phyloP scores from a whole-genome alignment of 2,329 filamentous ascomycete genomes.

The Penicillium sp. region DNA sequence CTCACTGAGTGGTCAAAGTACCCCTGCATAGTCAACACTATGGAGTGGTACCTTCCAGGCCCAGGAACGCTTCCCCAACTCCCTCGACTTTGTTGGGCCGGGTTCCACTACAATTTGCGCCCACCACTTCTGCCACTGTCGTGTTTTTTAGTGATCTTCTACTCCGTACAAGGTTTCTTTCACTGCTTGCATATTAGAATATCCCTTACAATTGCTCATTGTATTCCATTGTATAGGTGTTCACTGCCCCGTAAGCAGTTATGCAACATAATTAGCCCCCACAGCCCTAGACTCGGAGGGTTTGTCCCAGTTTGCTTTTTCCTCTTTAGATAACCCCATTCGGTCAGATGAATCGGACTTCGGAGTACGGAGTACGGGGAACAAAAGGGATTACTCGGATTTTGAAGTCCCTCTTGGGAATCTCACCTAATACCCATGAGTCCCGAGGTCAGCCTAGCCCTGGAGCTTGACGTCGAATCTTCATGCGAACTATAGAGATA shows the following conservation, averaged over 20 bases:
- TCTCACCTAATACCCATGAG: no score
- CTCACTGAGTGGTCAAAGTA: conserved; percentile 7
- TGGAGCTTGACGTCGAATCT: background rate
- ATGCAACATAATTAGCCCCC: no score
- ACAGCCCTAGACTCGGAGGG: background rate
- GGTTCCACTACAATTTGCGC: conserved; percentile 17
- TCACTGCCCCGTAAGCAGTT: no score
- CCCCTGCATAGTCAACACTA: conserved; percentile 14
- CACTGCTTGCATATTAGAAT: background rate
- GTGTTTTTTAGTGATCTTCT: background rate
- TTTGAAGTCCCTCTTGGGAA: background rate
- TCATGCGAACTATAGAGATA: background rate
- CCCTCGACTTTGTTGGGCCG: conserved; percentile 29
- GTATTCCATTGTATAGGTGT: background rate
- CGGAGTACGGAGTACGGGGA: no score
- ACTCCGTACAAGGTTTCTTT: no score
- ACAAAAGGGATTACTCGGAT: background rate
- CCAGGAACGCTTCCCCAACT: conserved; percentile 24
- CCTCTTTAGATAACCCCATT: no score
- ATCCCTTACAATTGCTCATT: background rate
- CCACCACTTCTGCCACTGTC: conserved; percentile 5
- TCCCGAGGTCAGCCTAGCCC: no score
- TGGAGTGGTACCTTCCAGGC: conserved; percentile 11
- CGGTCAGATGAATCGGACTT: no score
- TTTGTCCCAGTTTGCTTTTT: background rate